Evolutionary conservation across 2,329 filamentous ascomycete species (phyloP).

Genomic region (Hymenoscyphus repandus): DNA sequence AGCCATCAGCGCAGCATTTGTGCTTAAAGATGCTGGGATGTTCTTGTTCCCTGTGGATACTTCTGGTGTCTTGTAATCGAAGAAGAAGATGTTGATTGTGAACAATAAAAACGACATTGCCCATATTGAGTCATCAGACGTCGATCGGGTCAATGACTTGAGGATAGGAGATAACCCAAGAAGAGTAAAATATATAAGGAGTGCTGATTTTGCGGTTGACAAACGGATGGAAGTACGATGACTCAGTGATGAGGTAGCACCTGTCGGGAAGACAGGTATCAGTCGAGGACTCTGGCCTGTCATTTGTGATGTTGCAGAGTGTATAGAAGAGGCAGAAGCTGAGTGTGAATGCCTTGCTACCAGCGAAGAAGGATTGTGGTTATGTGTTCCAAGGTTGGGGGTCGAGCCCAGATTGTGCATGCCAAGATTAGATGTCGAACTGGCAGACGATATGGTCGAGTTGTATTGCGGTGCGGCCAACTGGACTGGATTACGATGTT

Average conservation of each 20-base stretch:
- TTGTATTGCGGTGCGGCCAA: slow-evolving; percentile 25
- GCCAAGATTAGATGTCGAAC: slow-evolving; percentile 25
- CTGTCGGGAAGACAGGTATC: slow-evolving; percentile 29
- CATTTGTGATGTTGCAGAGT: slow-evolving; percentile 34
- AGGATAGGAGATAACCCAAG: slow-evolving; percentile 91
- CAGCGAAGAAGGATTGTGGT: neutral
- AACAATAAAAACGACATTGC: slow-evolving; percentile 91
- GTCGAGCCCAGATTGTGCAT: slow-evolving; percentile 16
- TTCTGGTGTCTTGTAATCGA: slow-evolving; percentile 71
- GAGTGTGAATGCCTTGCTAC: slow-evolving; percentile 41
- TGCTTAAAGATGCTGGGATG: slow-evolving; percentile 64
- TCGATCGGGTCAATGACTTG: slow-evolving; percentile 91
- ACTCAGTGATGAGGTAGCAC: slow-evolving; percentile 22
- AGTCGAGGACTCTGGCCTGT: slow-evolving; percentile 11
- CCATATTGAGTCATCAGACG: slow-evolving; percentile 94
- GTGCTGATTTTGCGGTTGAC: slow-evolving; percentile 83
- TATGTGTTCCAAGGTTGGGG: slow-evolving; percentile 18
- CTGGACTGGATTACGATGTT: slow-evolving; percentile 13
- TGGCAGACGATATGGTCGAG: slow-evolving; percentile 27
- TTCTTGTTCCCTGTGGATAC: slow-evolving; percentile 46
- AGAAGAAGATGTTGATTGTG: slow-evolving; percentile 94
- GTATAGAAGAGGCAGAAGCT: slow-evolving; percentile 50
- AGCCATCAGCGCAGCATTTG: slow-evolving; percentile 94
- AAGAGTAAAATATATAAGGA: slow-evolving; percentile 88
- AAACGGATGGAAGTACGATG: slow-evolving; percentile 55